Base-by-base conservation (phyloP, 2,329 filamentous ascomycete species). In the Paecilomyces niveus region DNA sequence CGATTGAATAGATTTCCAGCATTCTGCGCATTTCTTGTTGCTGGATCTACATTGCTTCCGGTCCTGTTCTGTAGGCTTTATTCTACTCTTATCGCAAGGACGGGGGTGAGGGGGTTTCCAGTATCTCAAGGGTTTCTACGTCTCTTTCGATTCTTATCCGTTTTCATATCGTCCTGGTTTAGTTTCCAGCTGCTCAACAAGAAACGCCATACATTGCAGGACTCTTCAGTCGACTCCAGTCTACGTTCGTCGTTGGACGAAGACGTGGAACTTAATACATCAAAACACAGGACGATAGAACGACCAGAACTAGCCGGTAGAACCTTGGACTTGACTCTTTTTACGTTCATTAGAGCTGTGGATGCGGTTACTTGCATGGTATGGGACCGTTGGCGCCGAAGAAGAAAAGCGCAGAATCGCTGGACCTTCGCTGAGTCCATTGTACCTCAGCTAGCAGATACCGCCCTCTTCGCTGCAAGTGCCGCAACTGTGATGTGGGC, bases 401-500 rank as follows among this genome's bases (percentile, higher is more conserved):
- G 68, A 54, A 71, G 68, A 58, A 76, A 63, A 59, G 59, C 65
- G 39, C 64, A 65, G 55, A 65, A 67, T 33, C 61, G 63, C 55
- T 68, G 67, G 65, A 68, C 67, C 52, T 65, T 66, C 65, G 56
- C 77, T 11, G 80, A 84, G 61, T 67, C 72, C 10, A 58, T 74
- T 33, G 58, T 73, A 6, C 71, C 76, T 29, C 67, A 68, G 29
- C 70, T 84, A 39, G 77, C 84, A n/a, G 88, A 93, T 68, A 83
- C 89, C 3, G 74, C 83, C 5, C 75, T 92, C 18, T 95, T 96
- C 71, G 85, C 88, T 52, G 72, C 81, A 33, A 92, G 89, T 21
- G 86, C 84, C 45, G 88, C 86, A 22, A 76, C 90, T 39, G 87
- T 95, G 64, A 96, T 95, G 91, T 93, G 89, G 88, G 83, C 89